These are phyloP conservation scores for Phytophthora palmivora DNA, from an alignment of 352 stramenopile species.

Conservation along the genomic window DNA sequence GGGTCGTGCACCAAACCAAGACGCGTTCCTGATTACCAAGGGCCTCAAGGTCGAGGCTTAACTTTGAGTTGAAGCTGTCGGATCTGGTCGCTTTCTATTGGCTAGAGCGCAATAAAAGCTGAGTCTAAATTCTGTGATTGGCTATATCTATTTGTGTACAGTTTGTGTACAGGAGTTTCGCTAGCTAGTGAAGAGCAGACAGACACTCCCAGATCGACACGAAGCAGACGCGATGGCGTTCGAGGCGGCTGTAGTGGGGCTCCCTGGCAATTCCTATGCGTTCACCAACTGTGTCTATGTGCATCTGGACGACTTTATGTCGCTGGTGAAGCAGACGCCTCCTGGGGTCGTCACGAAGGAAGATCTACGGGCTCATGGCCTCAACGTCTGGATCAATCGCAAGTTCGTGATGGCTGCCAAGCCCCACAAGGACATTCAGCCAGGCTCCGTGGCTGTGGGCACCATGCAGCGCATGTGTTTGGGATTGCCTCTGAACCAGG, in stretches of 20 bases:
- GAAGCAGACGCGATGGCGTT: conserved; percentile 49
- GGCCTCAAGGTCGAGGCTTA: conserved; percentile 47
- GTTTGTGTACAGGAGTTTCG: conserved; percentile 18
- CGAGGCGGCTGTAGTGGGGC: conserved; percentile 63
- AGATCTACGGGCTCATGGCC: conserved; percentile 69
- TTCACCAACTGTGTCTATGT: conserved; percentile 89
- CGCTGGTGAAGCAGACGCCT: conserved; percentile 69
- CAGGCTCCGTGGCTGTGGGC: conserved; percentile 69
- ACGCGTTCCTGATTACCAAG: conserved; percentile 87
- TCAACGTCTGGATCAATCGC: conserved; percentile 85
- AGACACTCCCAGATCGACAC: conserved; percentile 14
- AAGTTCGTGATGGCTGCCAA: conserved; percentile 87
- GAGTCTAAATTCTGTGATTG: conserved; percentile 21
- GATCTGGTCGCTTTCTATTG: conserved; percentile 15
- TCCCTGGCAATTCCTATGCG: conserved; percentile 80
- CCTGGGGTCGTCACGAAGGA: conserved; percentile 72
- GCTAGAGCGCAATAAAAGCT: conserved; percentile 11
- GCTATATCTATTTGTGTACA: conserved; percentile 7
- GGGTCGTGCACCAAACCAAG: conserved; percentile 75
- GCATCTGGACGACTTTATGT: conserved; percentile 76
- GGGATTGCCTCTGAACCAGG: conserved; percentile 68
- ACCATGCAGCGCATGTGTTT: conserved; percentile 86
- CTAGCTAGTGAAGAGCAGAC: conserved; percentile 1
- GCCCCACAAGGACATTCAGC: conserved; percentile 70
- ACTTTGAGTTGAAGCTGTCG: conserved; percentile 19